phyloP scores from a whole-genome alignment of 345 rosid genomes.

The Aegle marmelos region DNA sequence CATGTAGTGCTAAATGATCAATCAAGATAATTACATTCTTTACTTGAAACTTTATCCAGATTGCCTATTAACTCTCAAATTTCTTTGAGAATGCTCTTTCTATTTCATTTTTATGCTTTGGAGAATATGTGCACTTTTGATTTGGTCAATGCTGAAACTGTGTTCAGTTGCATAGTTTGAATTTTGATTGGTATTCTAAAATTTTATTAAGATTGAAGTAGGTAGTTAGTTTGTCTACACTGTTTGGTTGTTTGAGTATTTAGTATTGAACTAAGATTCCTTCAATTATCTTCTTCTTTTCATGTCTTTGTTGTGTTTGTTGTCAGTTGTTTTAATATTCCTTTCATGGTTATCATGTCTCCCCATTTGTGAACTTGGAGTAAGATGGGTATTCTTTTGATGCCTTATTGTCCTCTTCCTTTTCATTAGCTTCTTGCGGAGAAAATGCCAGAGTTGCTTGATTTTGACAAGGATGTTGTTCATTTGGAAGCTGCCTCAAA shows the following conservation, averaged over 20 bases:
- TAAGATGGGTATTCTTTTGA: constrained; percentile 1
- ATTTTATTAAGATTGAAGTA: background rate
- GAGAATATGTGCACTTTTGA: background rate
- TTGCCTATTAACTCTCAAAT: background rate
- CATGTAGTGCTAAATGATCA: background rate
- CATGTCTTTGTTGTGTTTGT: background rate
- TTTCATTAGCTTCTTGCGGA: constrained; percentile 76
- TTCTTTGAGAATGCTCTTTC: background rate
- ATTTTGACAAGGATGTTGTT: constrained; percentile 82
- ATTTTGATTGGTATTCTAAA: background rate
- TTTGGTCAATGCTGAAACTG: background rate
- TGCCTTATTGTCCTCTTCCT: constrained; percentile 12
- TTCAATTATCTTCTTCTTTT: background rate
- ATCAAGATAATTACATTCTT: background rate
- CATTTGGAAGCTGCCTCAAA: constrained; percentile 96
- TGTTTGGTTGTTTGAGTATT: background rate
- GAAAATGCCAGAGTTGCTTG: constrained; percentile 89
- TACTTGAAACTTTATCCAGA: constrained; percentile 1
- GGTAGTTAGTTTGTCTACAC: background rate
- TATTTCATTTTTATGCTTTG: background rate
- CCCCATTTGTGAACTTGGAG: background rate
- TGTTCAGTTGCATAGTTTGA: background rate
- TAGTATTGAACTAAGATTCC: background rate
- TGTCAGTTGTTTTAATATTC: background rate
- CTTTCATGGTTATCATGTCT: background rate